Evolutionary conservation across 2,329 filamentous ascomycete species (phyloP).

Genomic region (Neoascochyta sp.): DNA sequence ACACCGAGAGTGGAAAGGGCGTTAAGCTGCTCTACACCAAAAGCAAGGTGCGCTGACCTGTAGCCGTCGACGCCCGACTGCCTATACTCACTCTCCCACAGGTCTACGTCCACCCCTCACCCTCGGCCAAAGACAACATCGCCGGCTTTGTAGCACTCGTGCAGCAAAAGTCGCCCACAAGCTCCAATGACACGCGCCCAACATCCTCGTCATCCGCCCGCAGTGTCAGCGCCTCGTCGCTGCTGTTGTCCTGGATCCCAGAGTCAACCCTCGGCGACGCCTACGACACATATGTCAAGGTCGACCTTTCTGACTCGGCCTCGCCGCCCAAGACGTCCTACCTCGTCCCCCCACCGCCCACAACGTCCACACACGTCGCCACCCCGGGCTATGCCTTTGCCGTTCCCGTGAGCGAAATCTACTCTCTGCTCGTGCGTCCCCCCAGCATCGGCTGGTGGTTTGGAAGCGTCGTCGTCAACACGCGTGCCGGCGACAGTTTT

Average conservation of each 20-base stretch:
- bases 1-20: slow-evolving; percentile 69
- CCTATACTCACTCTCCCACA: slow-evolving; percentile 40
- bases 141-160: slow-evolving; percentile 88
- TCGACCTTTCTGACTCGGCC: slow-evolving; percentile 79
- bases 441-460: slow-evolving; percentile 99
- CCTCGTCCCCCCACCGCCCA: slow-evolving; percentile 86
- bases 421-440: slow-evolving; percentile 82
- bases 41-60: slow-evolving; percentile 76
- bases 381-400: slow-evolving; percentile 85
- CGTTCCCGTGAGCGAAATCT: slow-evolving; percentile 83
- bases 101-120: slow-evolving; percentile 95
- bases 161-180: slow-evolving; percentile 66
- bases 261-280: slow-evolving; percentile 81
- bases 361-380: slow-evolving; percentile 70
- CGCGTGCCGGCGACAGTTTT: slow-evolving; percentile 83
- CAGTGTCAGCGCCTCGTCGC: slow-evolving; percentile 59
- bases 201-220: slow-evolving; percentile 43
- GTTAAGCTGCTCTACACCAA: slow-evolving; percentile 95
- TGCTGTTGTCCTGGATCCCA: slow-evolving; percentile 89
- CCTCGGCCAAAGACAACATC: slow-evolving; percentile 93
- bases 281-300: slow-evolving; percentile 88
- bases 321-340: slow-evolving; percentile 81
- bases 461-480: slow-evolving; percentile 91
- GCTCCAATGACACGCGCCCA: slow-evolving; percentile 31
- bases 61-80: slow-evolving; percentile 93